Conservation (phyloP, 768 basidiomycete genomes). For the Hygrocybe coccinea region DNA sequence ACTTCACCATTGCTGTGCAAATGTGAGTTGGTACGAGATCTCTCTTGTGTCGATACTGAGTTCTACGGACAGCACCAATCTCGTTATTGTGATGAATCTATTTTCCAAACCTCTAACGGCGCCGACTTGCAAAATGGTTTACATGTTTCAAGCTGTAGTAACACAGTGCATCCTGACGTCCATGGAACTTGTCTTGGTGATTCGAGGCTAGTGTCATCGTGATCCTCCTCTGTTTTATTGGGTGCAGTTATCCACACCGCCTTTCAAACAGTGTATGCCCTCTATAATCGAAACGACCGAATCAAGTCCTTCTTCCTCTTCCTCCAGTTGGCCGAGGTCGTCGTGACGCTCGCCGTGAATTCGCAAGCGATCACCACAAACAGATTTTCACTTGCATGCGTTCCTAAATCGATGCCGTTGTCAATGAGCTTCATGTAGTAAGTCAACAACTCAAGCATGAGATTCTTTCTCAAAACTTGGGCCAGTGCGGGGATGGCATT, state of each 20-base stretch:
- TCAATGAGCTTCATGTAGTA: not conserved
- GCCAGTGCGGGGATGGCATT: not conserved
- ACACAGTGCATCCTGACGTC: conserved; percentile 19
- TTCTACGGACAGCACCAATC: not conserved
- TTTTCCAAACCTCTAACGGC: not conserved
- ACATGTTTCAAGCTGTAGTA: conserved; percentile 24
- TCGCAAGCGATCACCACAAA: not conserved
- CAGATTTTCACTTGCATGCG: not conserved
- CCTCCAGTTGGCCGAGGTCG: conserved; percentile 18
- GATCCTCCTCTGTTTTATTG: not conserved
- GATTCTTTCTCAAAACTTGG: not conserved
- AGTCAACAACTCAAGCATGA: not conserved
- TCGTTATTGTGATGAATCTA: not conserved
- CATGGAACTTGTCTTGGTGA: conserved; percentile 30
- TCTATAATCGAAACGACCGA: conserved; percentile 23
- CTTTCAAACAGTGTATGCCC: conserved; percentile 25
- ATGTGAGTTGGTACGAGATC: conserved; percentile 16
- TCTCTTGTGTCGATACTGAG: not conserved
- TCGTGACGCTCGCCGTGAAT: not conserved
- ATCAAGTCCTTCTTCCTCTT: conserved; percentile 18
- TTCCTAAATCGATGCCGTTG: too few relatives aligned
- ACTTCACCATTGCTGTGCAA: conserved; percentile 24
- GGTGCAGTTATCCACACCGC: not conserved
- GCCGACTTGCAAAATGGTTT: conserved; percentile 9
- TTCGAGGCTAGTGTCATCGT: conserved; percentile 25